Base-by-base conservation (phyloP, 2,329 filamentous ascomycete species). In the Xylaria sp. region DNA sequence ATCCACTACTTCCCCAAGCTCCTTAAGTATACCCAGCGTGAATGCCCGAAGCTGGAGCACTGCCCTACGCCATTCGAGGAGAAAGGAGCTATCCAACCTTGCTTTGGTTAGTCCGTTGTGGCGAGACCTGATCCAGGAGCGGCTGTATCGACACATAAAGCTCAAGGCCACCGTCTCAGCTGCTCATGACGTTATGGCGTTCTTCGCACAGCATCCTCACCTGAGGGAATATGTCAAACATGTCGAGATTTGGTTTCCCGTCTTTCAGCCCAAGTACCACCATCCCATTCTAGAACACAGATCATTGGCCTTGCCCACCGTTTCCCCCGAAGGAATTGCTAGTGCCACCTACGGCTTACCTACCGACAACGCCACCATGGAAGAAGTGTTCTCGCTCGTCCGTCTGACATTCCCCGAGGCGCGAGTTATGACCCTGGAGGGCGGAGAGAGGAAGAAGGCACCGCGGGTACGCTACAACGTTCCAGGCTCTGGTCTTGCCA, bases 241-340 rank as follows among this genome's bases (percentile, higher is more conserved):
- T 75, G 86, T 93, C 67, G 91, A 93, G 79, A 84, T 93, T 49
- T 93, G 91, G 90, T 92, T 93, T 70, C 91, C 92, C 3, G 90
- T 93, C 48, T 93, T 91, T 74, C 86, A 90, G 72, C 87, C 87
- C 23, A 86, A 84, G 65, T 82, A 83, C 66, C 80, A 82, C 10
- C 80, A 84, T 5, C 74, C 81, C 48, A 79, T 81, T 4, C 72
- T 82, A 23, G 82, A 83, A 17, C 81, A 82, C 48, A 82, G 81
- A 0, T 75, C 78, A 65, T 80, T 84, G 59, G 79, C 82, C 1
- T 78, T 87, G 10, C 86, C 86, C 7, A 86, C 83, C 0, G 83
- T 88, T n/a, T 86, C 85, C 2, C 82, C 83, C 48, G 85, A 87
- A 67, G 86, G 86, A 36, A 80, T 88, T 65, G 85, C 85, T n/a